Base-by-base conservation (phyloP, 352 stramenopile genomes). In the Pythium chondricola region DNA sequence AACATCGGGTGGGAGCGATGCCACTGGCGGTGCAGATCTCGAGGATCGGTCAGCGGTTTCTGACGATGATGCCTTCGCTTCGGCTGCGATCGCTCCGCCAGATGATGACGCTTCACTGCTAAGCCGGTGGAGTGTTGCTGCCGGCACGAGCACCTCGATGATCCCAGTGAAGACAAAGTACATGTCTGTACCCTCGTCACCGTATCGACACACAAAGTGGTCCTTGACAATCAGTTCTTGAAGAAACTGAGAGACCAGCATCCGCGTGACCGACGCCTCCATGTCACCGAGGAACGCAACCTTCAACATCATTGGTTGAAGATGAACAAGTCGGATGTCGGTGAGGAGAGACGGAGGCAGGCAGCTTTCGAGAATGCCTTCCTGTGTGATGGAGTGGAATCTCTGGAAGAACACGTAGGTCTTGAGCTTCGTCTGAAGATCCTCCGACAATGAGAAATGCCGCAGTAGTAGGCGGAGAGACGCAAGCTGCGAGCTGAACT, bases 391-490 rank as follows among this genome's bases (percentile, higher is more conserved):
- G 1, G 66, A 71, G 39, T 81, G 71, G 43, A 74, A 77, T 2
- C 65, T 61, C 42, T 75, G 60, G 41, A 85, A 88, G 22, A 88
- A 83, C 29, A 75, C 83, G 33, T 76, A 85, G 0, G 65, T 83
- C 52, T 88, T 83, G 18, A 88, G 58, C 22, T 78, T 76, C 43
- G 68, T 57, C 31, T 82, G 48, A 7, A 86, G 67, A 6, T 60
- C 21, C 2, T 41, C 30, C 8, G 74, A 67, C 1, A 88, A 43
- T 11, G 61, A 50, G 37, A 86, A 88, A 46, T 86, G 76, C 0
- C 32, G 30, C 4, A 85, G 39, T 4, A 88, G 50, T n/a, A 77
- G 68, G 0, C 77, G 63, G 6, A 88, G 38, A 0, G 71, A 81
- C 24, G 61, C 67, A n/a, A 88, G 38, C 14, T 83, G 76, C 5